Evolutionary conservation across 225 moss, liverwort and hornwort species (phyloP), one percentile per base, ranked within the genome.

Genomic region (Pseudoscleropodium purum): DNA sequence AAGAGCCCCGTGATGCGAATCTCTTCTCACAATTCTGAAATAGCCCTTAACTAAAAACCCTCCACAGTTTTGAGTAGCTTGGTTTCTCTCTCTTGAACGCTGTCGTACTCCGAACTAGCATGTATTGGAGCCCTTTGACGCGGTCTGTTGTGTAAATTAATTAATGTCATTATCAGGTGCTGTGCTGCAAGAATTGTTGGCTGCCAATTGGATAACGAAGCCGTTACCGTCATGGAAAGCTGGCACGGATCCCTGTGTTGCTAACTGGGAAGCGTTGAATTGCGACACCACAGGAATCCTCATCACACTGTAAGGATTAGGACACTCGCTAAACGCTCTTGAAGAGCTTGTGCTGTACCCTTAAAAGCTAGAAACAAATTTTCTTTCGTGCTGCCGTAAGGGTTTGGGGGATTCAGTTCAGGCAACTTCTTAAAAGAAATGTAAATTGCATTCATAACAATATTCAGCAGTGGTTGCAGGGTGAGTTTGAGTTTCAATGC

Each of bases 171-270:
- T 26, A 56, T 37, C 94, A 94, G 94, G 94, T 11, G 39, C 41
- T 52, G 61, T 49, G 72, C 79, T 94, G 82, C 90, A 90, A 81
- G 90, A 92, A 49, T 47, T 94, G 75, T 8, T 90, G 87, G n/a
- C 57, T 64, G 60, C 82, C 11, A 91, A 78, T 75, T 94, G 94
- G 94, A 90, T 91, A 33, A 66, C 84, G 20, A 86, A 82, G 90
- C 69, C 88, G 13, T 79, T 82, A 9, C 91, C 90, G 15, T 88
- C 93, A 25, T 94, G 94, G 94, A 52, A 73, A 67, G 81, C 84
- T 59, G 89, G 89, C 60, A 91, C 94, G 69, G 92, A 94, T 54
- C 94, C 94, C 4, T 94, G 94, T 73, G 72, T 75, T 11, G 73
- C 33, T 13, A 69, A 39, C 45, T 94, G 94, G 94, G 83, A 90